Evolutionary conservation across 1,139 yeast genomes (phyloP).

Genomic region (Lodderomyces parapsilosis): DNA sequence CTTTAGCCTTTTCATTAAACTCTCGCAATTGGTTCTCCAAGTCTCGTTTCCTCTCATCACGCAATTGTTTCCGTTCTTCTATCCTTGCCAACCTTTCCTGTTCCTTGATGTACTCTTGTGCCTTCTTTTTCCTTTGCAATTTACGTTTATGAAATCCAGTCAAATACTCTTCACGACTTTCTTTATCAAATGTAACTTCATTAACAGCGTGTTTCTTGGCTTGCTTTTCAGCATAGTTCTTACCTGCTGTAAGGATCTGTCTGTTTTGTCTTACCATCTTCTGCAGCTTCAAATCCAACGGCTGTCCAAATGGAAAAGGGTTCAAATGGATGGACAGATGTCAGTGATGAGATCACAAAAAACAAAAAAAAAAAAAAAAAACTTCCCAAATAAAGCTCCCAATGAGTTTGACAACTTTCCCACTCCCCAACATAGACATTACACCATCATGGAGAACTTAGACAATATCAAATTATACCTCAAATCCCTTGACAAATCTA

Average conservation of each 20-base stretch:
- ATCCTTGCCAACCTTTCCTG: slow-evolving; percentile 69
- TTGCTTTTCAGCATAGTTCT: slow-evolving; percentile 68
- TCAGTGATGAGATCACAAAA: background rate
- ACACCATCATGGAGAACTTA: slow-evolving; percentile 41
- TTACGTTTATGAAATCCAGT: slow-evolving; percentile 97
- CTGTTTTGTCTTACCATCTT: slow-evolving; percentile 52
- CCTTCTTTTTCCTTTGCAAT: slow-evolving; percentile 81
- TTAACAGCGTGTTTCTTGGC: slow-evolving; percentile 66
- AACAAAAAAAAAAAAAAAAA: slow-evolving; percentile 3
- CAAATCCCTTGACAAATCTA: slow-evolving; percentile 27
- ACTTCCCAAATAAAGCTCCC: no score
- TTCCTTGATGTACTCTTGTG: slow-evolving; percentile 71
- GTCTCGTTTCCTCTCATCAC: slow-evolving; percentile 69
- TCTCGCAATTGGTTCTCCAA: slow-evolving; percentile 61
- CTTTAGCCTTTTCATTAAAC: slow-evolving; percentile 55
- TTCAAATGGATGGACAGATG: background rate
- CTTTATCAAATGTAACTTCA: slow-evolving; percentile 80
- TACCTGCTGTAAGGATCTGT: slow-evolving; percentile 86
- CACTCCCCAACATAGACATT: background rate
- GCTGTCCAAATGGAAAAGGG: no score
- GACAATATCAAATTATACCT: slow-evolving; percentile 29
- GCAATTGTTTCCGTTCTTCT: slow-evolving; percentile 69
- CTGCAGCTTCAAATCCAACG: no score
- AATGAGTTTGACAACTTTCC: background rate
- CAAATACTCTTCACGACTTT: slow-evolving; percentile 70